Percentiles rank a stretch among this genome's conserved stretches.
These are phyloP conservation scores for Chrysanthemum seticuspe DNA, from an alignment of 129 eudicot genomes.

Conservation along the genomic window DNA sequence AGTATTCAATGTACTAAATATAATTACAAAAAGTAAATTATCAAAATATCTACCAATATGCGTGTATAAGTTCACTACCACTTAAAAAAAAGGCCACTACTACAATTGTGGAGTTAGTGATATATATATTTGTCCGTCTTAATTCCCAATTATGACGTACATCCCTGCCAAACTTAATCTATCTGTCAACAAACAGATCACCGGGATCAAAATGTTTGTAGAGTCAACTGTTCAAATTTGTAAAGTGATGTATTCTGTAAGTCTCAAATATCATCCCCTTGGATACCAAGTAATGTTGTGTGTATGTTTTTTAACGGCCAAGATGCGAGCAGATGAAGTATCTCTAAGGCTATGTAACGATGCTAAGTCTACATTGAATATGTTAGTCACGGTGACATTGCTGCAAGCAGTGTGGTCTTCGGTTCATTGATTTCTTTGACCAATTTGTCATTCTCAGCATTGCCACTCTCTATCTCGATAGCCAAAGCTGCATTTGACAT, in stretches of 20 bases:
- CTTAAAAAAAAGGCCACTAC: too few relatives aligned
- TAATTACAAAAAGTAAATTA: too few relatives aligned
- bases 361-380: slow-evolving; percentile 22
- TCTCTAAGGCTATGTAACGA: slow-evolving; percentile 11
- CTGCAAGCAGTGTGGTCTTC: slow-evolving; percentile 52
- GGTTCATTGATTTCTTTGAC: slow-evolving; percentile 53
- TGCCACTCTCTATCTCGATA: slow-evolving; percentile 49
- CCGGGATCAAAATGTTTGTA: slow-evolving; percentile 5
- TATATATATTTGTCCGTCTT: too few relatives aligned
- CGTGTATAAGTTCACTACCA: slow-evolving; percentile 10
- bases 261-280: neutral
- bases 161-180: neutral
- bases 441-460: slow-evolving; percentile 52
- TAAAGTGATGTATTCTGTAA: neutral
- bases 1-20: too few relatives aligned
- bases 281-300: neutral
- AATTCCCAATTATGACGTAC: neutral
- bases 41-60: too few relatives aligned
- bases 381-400: slow-evolving; percentile 35
- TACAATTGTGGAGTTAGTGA: neutral
- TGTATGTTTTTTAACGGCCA: neutral
- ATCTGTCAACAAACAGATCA: too few relatives aligned
- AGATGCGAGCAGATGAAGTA: slow-evolving; percentile 9
- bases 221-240: neutral
- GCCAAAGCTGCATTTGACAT: slow-evolving; percentile 47